Base-by-base conservation (phyloP, 768 basidiomycete species). In the Trametes cinnabarina region DNA sequence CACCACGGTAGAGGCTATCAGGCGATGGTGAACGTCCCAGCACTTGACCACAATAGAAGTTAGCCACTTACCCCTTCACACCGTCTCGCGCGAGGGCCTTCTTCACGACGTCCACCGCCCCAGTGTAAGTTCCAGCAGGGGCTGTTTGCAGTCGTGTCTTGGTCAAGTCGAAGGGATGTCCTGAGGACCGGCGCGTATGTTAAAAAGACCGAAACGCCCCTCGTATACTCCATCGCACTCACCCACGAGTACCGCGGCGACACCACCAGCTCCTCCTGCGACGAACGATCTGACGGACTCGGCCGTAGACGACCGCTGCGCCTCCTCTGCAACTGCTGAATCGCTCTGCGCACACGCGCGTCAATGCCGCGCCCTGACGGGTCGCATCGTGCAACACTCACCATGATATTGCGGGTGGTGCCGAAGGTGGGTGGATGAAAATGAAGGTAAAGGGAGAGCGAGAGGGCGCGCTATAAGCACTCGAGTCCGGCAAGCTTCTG, bases 61-160 rank as follows among this genome's bases (percentile, higher is more conserved):
- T 14, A 22, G 47, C 14, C 19, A 47, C 79, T 55, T 66, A 96
- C 96, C 97, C 97, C 49, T 78, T 80, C 42, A 90, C 65, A 43
- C 97, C 97, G 82, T 98, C 97, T 56, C 86, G 82, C n/a, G 92
- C 92, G 50, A 98, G 63, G 0, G 89, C 87, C 76, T 92, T 90
- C 75, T 85, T 89, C 47, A 98, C 93, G 26, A 96, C 96, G 74
- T 99, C 96, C 20, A 98, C 65, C 1, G 92, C 93, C 41, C 97
- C 94, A 39, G 80, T 93, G 75, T 99, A 99, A 44, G 84, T 80
- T 4, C 97, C 95, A 10, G 89, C 83, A 15, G 84, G 65, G 10
- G 97, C 96, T 5, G 97, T 98, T 74, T 99, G 97, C 60, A 99
- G 73, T 42, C 96, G 83, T n/a, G 92, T 94, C 77, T 95, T 95